phyloP scores from a whole-genome alignment of 768 basidiomycete genomes.

The Russula virescens region DNA sequence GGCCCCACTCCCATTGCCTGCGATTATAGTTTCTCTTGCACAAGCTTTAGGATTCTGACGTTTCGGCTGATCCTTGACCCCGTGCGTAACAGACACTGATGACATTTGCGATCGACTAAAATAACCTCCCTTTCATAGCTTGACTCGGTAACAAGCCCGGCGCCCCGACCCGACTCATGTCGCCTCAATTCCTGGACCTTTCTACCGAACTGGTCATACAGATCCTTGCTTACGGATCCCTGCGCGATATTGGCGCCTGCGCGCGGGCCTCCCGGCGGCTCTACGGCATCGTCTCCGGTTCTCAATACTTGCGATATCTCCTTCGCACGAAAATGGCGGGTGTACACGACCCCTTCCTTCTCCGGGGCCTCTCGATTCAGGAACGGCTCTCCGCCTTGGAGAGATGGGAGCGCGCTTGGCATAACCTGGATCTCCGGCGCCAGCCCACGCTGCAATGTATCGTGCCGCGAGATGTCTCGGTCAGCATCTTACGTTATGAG shows the following conservation, averaged over 20 bases:
- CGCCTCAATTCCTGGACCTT: constrained; percentile 18
- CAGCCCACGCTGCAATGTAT: constrained; percentile 12
- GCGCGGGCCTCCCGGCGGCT: constrained; percentile 13
- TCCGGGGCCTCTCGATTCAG: constrained; percentile 7
- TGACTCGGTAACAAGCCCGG: neutral
- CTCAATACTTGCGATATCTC: constrained; percentile 17
- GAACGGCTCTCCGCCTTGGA: constrained; percentile 14
- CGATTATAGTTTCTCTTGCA: neutral
- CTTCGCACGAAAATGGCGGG: constrained; percentile 16
- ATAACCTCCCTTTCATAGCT: neutral
- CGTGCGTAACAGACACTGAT: constrained; percentile 4
- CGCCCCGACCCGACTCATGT: constrained; percentile 1
- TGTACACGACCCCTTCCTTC: constrained; percentile 10
- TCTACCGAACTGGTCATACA: constrained; percentile 20
- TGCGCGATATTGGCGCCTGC: constrained; percentile 14
- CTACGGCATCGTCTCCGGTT: constrained; percentile 11
- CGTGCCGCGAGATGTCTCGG: constrained; percentile 8
- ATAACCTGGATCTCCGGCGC: constrained; percentile 8
- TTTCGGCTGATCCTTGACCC: neutral
- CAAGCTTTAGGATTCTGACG: neutral
- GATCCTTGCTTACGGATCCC: constrained; percentile 15
- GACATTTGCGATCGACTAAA: neutral
- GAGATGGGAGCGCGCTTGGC: constrained; percentile 17
- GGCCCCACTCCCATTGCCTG: neutral
- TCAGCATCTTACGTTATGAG: constrained; percentile 11